phyloP scores from a whole-genome alignment of 345 rosid genomes.

The Gossypium turneri region DNA sequence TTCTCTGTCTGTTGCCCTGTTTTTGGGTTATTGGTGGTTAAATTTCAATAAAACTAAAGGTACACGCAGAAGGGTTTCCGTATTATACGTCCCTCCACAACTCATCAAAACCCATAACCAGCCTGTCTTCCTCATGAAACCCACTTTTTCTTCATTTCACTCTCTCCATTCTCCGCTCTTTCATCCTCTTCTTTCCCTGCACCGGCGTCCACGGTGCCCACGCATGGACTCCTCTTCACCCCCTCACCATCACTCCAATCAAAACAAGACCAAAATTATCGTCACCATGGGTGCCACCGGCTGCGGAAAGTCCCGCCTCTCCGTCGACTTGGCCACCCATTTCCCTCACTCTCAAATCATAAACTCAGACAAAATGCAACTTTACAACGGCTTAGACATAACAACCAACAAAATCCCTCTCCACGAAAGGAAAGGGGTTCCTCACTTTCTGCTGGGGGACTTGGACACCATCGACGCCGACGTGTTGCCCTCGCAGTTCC shows the following conservation, averaged over 20 bases:
- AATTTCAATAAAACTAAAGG: background rate
- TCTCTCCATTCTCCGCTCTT: slow-evolving; percentile 5
- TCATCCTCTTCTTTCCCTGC: background rate
- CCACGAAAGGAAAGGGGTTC: slow-evolving; percentile 52
- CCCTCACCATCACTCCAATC: slow-evolving; percentile 15
- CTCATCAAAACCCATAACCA: slow-evolving; percentile 13
- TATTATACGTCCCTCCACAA: slow-evolving; percentile 8
- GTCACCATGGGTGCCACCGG: slow-evolving; percentile 92
- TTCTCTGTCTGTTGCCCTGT: background rate
- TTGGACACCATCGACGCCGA: slow-evolving; percentile 40
- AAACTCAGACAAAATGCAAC: slow-evolving; percentile 89
- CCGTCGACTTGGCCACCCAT: slow-evolving; percentile 64
- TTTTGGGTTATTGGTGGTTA: background rate
- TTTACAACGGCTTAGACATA: slow-evolving; percentile 67
- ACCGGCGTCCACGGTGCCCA: background rate
- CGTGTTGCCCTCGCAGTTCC: slow-evolving; percentile 48
- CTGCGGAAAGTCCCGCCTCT: slow-evolving; percentile 70
- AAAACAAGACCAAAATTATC: slow-evolving; percentile 49
- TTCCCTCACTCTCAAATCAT: slow-evolving; percentile 53
- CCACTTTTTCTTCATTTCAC: slow-evolving; percentile 1
- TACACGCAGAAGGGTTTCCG: background rate
- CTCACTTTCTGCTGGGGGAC: slow-evolving; percentile 77
- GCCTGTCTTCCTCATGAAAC: slow-evolving; percentile 7
- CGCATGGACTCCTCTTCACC: slow-evolving; percentile 18
- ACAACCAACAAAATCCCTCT: slow-evolving; percentile 77